Percentiles rank a stretch among this genome's conserved stretches.
phyloP scores from a whole-genome alignment of 352 stramenopile species.

The Ophiocytium majus region DNA sequence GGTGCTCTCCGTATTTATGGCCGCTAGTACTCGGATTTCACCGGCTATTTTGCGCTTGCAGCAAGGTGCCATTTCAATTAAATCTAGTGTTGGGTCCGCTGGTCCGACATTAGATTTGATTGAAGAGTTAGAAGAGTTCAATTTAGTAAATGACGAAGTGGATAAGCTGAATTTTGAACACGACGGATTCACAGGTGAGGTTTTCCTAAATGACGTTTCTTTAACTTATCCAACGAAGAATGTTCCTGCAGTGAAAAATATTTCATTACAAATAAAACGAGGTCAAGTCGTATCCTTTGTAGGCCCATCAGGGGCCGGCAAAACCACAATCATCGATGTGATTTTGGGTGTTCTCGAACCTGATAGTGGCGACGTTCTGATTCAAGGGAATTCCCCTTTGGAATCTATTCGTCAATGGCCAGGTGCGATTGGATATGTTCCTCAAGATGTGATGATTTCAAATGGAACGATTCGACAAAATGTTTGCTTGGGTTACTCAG shows the following conservation, averaged over 20 bases:
- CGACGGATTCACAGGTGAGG: not conserved
- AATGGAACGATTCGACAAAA: not conserved
- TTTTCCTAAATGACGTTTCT: not conserved
- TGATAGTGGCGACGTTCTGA: not conserved
- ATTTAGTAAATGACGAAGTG: not conserved
- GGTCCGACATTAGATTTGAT: not conserved
- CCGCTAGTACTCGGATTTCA: too few species aligned
- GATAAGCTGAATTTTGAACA: not conserved
- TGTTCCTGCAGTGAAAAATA: not conserved
- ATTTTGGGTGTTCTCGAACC: not conserved
- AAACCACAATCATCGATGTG: not conserved
- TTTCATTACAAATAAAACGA: not conserved
- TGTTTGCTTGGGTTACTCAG: not conserved
- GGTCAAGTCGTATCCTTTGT: not conserved
- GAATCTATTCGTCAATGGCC: not conserved
- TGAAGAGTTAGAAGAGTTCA: not conserved
- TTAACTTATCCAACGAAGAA: not conserved
- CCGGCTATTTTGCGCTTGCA: too few species aligned
- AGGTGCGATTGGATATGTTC: slow-evolving; percentile 8
- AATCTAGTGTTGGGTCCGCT: not conserved
- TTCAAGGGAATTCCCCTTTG: not conserved
- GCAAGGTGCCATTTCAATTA: not conserved
- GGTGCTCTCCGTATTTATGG: too few species aligned
- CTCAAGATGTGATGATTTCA: not conserved
- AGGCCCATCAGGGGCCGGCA: not conserved